Conservation (phyloP, 108 stramenopile genomes). For the Conticribra guillardii region DNA sequence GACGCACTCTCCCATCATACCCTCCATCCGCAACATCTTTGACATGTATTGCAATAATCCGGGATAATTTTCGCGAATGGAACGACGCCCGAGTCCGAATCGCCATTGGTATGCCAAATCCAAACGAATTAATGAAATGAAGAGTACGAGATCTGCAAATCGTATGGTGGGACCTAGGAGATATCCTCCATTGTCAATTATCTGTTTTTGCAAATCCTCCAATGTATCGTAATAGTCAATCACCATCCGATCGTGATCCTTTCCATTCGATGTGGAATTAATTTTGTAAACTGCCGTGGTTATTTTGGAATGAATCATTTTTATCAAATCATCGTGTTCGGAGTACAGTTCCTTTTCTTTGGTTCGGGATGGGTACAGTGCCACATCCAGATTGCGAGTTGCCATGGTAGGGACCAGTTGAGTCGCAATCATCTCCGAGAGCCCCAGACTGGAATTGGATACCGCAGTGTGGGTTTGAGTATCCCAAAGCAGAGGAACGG, state of each 20-base stretch:
- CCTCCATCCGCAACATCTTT: slow-evolving; percentile 6
- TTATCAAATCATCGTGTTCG: slow-evolving; percentile 2
- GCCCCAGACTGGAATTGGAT: slow-evolving; percentile 7
- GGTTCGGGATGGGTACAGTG: neutral
- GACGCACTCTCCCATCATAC: slow-evolving; percentile 3
- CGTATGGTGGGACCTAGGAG: neutral
- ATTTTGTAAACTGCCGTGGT: slow-evolving; percentile 24
- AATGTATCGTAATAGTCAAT: slow-evolving; percentile 4
- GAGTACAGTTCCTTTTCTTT: neutral
- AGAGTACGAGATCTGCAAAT: slow-evolving; percentile 13
- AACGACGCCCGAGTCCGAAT: slow-evolving; percentile 4
- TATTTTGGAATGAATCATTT: slow-evolving; percentile 3
- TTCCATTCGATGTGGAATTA: slow-evolving; percentile 15
- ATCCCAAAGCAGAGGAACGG: slow-evolving; percentile 20
- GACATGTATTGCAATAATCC: neutral
- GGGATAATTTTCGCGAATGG: slow-evolving; percentile 22
- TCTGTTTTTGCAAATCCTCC: slow-evolving; percentile 1
- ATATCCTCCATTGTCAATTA: slow-evolving; percentile 6
- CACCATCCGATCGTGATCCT: slow-evolving; percentile 10
- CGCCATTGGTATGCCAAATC: slow-evolving; percentile 21
- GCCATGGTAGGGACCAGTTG: slow-evolving; percentile 10
- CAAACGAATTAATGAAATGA: slow-evolving; percentile 4
- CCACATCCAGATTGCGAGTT: slow-evolving; percentile 13
- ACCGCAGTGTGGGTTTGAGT: slow-evolving; percentile 7
- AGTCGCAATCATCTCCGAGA: slow-evolving; percentile 19